Evolutionary conservation across 345 rosid genomes (phyloP).

Genomic region (Populus euphratica): DNA sequence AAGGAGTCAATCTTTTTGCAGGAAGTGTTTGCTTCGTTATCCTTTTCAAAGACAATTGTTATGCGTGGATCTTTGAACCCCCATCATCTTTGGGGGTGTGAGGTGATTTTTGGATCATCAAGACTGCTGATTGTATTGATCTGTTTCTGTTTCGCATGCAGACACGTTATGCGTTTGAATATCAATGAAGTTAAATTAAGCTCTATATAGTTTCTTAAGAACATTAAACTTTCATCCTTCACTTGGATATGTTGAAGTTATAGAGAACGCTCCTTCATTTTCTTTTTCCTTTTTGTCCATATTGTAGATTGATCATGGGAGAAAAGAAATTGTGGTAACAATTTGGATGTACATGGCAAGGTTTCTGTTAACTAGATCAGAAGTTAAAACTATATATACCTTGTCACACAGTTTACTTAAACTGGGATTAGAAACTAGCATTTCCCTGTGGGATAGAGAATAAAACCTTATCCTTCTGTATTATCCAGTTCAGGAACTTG

Average conservation of each 20-base stretch:
- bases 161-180: not conserved
- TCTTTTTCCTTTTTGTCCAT: not conserved
- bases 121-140: not conserved
- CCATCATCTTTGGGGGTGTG: not conserved
- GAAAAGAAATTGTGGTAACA: not conserved
- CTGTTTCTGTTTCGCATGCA: not conserved
- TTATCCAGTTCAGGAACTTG: not conserved
- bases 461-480: not conserved
- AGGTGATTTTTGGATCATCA: not conserved
- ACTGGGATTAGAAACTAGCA: not conserved
- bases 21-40: not conserved
- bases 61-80: not conserved
- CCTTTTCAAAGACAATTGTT: not conserved
- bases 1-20: not conserved
- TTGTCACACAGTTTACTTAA: not conserved
- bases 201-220: not conserved
- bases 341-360: not conserved
- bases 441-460: not conserved
- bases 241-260: not conserved
- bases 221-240: not conserved
- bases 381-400: not conserved
- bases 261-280: not conserved
- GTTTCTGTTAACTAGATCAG: not conserved
- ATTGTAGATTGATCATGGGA: constrained; percentile 1
- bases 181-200: not conserved